Evolutionary conservation across 805 yeast species (phyloP).

Genomic region (Aciculoconidium aculeatum): DNA sequence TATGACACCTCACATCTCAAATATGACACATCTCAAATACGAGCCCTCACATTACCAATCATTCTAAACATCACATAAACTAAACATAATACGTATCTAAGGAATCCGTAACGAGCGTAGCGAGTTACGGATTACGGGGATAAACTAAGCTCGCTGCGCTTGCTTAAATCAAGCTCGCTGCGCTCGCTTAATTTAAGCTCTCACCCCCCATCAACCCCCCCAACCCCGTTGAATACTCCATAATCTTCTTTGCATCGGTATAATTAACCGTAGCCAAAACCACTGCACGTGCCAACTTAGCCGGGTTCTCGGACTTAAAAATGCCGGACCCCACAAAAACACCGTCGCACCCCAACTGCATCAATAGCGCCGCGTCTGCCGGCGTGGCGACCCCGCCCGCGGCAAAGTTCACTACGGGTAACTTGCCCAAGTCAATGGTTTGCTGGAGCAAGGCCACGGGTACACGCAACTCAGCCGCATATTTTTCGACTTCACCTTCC

Average conservation of each 20-base stretch:
- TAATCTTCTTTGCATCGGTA: conserved; percentile 52
- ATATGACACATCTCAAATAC: too few species aligned
- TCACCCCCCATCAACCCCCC: conserved; percentile 77
- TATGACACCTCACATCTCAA: too few species aligned
- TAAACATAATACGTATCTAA: too few species aligned
- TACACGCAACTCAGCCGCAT: conserved; percentile 56
- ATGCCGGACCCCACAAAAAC: conserved; percentile 77
- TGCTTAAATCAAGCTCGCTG: too few species aligned
- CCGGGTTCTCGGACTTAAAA: conserved; percentile 70
- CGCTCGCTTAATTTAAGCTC: conserved; percentile 49
- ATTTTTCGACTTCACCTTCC: conserved; percentile 40
- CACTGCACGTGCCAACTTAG: conserved; percentile 67
- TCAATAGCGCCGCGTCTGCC: conserved; percentile 78
- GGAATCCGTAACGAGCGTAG: too few species aligned
- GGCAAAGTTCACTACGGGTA: conserved; percentile 81
- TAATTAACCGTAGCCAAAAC: conserved; percentile 73
- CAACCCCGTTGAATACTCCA: conserved; percentile 62
- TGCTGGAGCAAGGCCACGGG: conserved; percentile 48
- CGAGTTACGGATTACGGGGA: too few species aligned
- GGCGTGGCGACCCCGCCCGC: conserved; percentile 91
- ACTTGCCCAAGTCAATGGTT: conserved; percentile 43
- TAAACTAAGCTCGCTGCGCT: too few species aligned
- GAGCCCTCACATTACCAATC: too few species aligned
- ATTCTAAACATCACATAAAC: too few species aligned
- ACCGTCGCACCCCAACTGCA: conserved; percentile 78